Percentiles rank a stretch among this genome's conserved stretches.
Conservation (phyloP, 305 asterid species). For the Fraxinus paxiana region DNA sequence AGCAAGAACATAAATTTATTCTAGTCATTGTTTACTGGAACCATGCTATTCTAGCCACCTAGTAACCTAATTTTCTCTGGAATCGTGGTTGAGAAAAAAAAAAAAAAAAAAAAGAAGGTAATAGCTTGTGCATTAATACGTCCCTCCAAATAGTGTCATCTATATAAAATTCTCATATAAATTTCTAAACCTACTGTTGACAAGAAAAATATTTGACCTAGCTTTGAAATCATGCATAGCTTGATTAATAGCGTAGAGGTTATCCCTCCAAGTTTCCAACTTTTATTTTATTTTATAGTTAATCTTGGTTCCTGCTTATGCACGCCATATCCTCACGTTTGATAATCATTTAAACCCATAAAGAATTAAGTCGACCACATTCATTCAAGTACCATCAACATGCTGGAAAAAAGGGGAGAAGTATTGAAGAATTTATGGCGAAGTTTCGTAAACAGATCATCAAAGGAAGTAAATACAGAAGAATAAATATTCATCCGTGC, state of each 20-base stretch:
- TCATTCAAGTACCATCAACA: background rate
- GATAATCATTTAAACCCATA: background rate
- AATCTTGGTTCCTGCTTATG: background rate
- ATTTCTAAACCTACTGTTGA: conserved; percentile 11
- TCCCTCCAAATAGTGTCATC: background rate
- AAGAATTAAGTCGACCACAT: conserved; percentile 8
- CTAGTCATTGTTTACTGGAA: background rate
- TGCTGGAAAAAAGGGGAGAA: background rate
- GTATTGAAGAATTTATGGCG: background rate
- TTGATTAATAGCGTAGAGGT: background rate
- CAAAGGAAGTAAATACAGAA: background rate
- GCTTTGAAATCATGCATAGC: background rate
- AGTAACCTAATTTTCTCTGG: background rate
- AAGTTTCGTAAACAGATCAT: conserved; percentile 4
- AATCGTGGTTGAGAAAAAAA: background rate
- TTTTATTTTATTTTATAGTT: background rate
- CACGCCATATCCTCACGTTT: background rate
- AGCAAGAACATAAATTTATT: background rate
- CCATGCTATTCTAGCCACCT: background rate
- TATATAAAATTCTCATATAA: background rate
- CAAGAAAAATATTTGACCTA: conserved; percentile 1
- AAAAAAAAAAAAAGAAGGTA: background rate
- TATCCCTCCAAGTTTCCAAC: background rate
- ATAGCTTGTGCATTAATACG: background rate
- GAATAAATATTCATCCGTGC: background rate